Conservation (phyloP, 2,329 filamentous ascomycete species). For the Fusarium sp. region DNA sequence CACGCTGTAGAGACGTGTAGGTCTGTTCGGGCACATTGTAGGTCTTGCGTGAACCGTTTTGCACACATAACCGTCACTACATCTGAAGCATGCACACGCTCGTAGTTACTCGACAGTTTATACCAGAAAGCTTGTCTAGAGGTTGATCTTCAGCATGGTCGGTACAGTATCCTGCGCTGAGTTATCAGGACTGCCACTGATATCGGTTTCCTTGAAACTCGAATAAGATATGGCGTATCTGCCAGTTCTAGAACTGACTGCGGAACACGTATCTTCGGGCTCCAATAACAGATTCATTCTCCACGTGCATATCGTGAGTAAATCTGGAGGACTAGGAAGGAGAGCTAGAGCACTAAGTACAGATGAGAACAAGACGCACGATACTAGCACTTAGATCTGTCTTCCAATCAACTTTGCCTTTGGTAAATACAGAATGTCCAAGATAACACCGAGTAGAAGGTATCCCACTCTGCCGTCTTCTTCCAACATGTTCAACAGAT, state of each 20-base stretch:
- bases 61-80: neutral
- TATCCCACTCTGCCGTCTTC: too few relatives aligned
- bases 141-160: neutral
- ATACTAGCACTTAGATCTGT: rapidly evolving
- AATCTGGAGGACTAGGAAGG: neutral
- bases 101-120: neutral
- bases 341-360: neutral
- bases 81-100: rapidly evolving
- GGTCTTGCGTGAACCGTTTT: neutral
- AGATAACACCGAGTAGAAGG: neutral
- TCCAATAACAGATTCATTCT: neutral
- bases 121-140: neutral
- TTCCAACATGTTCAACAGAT: neutral
- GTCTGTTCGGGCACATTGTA: neutral
- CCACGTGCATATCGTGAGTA: neutral
- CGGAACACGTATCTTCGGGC: rapidly evolving
- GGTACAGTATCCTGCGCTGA: neutral
- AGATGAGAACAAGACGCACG: neutral
- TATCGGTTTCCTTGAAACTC: neutral
- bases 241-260: neutral
- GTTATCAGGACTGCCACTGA: neutral
- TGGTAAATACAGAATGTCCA: too few relatives aligned
- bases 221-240: too few relatives aligned
- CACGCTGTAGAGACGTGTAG: neutral
- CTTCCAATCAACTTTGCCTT: too few relatives aligned